Conservation (phyloP, 257 asterid species). For the Nicotiana obtusifolia region DNA sequence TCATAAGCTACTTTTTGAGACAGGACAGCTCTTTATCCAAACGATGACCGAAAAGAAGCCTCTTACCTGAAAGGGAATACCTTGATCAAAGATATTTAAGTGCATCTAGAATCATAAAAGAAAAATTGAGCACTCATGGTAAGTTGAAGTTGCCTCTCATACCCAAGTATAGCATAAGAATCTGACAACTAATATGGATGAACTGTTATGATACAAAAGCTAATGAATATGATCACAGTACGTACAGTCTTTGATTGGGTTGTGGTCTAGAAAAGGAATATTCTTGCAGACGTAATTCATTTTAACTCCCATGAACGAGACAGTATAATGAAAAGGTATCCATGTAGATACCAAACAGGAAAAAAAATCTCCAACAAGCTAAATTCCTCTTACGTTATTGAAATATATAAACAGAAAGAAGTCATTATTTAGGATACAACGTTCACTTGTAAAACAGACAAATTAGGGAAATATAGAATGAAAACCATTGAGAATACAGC, state of each 20-base stretch:
- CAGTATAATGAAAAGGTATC: not conserved
- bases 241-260: not conserved
- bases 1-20: not conserved
- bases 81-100: not conserved
- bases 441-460: not conserved
- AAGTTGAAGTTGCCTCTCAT: not conserved
- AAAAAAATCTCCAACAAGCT: not conserved
- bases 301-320: not conserved
- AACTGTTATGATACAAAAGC: not conserved
- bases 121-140: not conserved
- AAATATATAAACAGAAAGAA: not conserved
- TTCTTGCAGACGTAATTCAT: not conserved
- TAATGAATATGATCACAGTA: not conserved
- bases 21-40: not conserved
- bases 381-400: not conserved
- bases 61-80: not conserved
- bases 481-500: not conserved
- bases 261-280: not conserved
- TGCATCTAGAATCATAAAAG: not conserved
- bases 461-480: not conserved
- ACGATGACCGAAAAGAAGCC: not conserved
- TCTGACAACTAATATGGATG: not conserved
- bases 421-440: not conserved
- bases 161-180: not conserved
- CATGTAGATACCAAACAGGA: not conserved